Evolutionary conservation across 1,284 basidiomycete genomes (phyloP), one percentile per base, ranked within the genome.

Genomic region (Pseudozyma pruni): DNA sequence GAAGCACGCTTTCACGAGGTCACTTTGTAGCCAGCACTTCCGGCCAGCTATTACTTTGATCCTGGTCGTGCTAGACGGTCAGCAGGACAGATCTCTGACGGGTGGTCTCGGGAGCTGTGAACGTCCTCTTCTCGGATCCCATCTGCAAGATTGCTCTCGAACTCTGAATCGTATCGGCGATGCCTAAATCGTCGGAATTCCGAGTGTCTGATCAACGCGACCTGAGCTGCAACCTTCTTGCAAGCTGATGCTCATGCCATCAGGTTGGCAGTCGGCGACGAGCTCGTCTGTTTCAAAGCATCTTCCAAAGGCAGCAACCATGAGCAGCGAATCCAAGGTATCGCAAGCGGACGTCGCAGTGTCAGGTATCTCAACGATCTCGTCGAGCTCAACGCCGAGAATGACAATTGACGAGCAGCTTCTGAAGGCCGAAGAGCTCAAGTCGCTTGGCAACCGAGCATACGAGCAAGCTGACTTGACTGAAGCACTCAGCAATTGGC

Each of bases 401-500:
- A 50, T 64, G 50, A 43, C 56, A 10, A 63, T 71, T 8, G 57
- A 71, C 34, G 55, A 56, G 20, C 56, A 60, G 46, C 40, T 74
- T 2, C 11, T 23, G 1, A 67, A 48, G 14, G 67, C 72, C 4
- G 56, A 53, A n/a, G 38, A 39, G 10, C 51, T 63, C 69, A 74
- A 74, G 37, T 22, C 33, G 22, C 27, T 49, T 19, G 72, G 63
- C 22, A 74, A 74, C 43, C n/a, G 29, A 2, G 55, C 51, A 3
- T 74, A 32, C 51, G 63, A 57, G 39, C 44, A 34, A 17, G 46
- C 27, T 8, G 43, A 64, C 8, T 17, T 58, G 47, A 23, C 39
- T 1, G 50, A 52, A 17, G 72, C 72, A 6, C 52, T 72, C 42
- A 55, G 44, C 7, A 45, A 52, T 6, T 74, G 72, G 72, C 72